Conservation (phyloP, 805 yeast species). For the Candida endomychidarum region DNA sequence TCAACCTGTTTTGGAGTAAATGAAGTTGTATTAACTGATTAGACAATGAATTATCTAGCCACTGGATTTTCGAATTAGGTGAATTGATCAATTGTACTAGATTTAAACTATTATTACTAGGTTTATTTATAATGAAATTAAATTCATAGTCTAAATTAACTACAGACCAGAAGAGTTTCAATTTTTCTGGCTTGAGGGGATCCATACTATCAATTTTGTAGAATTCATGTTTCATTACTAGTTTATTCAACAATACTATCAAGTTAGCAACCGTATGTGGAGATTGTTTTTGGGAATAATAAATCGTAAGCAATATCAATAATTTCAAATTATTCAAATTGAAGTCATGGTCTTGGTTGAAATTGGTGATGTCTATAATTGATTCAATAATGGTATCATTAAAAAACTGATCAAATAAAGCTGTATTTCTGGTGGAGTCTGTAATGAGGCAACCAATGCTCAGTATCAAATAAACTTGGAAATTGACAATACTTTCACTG, state of each 20-base stretch:
- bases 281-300: constrained; percentile 29
- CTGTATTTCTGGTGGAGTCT: constrained; percentile 26
- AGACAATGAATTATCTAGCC: constrained; percentile 13
- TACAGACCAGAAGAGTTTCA: constrained; percentile 36
- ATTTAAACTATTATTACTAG: constrained; percentile 32
- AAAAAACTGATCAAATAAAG: constrained; percentile 28
- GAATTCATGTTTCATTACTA: constrained; percentile 22
- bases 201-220: constrained; percentile 16
- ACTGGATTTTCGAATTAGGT: constrained; percentile 4
- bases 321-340: constrained; percentile 28
- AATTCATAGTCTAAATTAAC: constrained; percentile 40
- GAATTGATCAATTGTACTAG: constrained; percentile 1
- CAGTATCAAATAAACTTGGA: constrained; percentile 39
- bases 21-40: constrained; percentile 22
- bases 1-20: constrained; percentile 25
- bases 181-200: constrained; percentile 4
- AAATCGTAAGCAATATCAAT: constrained; percentile 32
- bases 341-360: constrained; percentile 23
- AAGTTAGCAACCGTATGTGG: constrained; percentile 32
- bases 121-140: constrained; percentile 32
- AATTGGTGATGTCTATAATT: constrained; percentile 33
- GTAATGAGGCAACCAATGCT: constrained; percentile 39
- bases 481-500: constrained; percentile 35
- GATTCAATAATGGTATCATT: constrained; percentile 31
- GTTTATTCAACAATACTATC: constrained; percentile 33